Percentiles rank a stretch among this genome's conserved stretches.
phyloP scores from a whole-genome alignment of 73 alveolate species.

The Breviolum minutum region DNA sequence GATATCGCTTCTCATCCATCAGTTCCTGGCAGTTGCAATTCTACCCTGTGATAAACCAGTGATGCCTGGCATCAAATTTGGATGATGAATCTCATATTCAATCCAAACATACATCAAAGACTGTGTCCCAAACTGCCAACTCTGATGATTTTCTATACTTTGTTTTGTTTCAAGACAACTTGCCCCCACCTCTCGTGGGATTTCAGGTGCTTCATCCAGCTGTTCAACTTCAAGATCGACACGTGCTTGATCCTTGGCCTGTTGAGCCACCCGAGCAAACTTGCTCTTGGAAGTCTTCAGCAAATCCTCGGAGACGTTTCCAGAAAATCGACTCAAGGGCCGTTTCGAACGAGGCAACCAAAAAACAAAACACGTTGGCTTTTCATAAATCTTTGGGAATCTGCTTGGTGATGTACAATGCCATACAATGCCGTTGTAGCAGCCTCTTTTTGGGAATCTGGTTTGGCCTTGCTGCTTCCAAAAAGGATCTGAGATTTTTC shows the following conservation, averaged over 20 bases:
- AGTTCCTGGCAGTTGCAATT: neutral
- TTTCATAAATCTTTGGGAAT: too few species aligned
- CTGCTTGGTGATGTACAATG: too few species aligned
- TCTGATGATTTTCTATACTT: neutral
- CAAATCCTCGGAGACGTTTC: neutral
- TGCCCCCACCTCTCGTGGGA: too few species aligned
- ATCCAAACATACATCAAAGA: too few species aligned
- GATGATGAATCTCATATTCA: neutral
- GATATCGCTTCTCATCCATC: neutral
- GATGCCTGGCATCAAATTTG: neutral
- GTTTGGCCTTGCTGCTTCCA: too few species aligned
- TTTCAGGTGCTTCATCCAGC: neutral
- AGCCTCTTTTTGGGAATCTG: too few species aligned
- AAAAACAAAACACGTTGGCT: too few species aligned
- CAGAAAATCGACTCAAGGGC: too few species aligned
- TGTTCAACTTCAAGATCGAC: neutral
- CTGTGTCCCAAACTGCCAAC: neutral
- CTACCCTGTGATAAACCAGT: neutral
- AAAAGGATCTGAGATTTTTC: too few species aligned
- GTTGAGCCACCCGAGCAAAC: conserved; percentile 16
- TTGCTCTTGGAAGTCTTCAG: neutral
- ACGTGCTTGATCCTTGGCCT: neutral
- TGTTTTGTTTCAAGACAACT: too few species aligned
- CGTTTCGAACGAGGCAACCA: too few species aligned
- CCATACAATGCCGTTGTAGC: too few species aligned